These are phyloP conservation scores for Acrodontium crateriforme DNA, from an alignment of 2,329 filamentous ascomycete genomes.

Conservation along the genomic window DNA sequence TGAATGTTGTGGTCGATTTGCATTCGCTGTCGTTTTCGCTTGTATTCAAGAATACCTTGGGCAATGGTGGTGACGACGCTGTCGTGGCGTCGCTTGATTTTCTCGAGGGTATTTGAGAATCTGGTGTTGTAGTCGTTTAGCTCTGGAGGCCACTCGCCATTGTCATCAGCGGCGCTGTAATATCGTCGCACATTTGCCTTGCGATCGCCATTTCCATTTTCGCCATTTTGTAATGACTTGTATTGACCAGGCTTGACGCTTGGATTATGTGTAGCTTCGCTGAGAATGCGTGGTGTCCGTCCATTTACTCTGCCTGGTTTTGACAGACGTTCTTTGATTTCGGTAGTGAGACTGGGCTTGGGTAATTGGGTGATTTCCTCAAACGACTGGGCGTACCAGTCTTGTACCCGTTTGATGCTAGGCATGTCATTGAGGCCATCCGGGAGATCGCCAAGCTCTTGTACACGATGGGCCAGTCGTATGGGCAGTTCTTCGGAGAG, in stretches of 20 bases:
- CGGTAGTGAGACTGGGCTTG: slow-evolving; percentile 59
- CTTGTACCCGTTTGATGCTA: slow-evolving; percentile 83
- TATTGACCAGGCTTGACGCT: slow-evolving; percentile 79
- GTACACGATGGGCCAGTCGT: slow-evolving; percentile 85
- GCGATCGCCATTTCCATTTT: slow-evolving; percentile 35
- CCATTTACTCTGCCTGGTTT: slow-evolving; percentile 46
- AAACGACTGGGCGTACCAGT: slow-evolving; percentile 99
- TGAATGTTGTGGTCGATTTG: slow-evolving; percentile 98
- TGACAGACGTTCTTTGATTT: slow-evolving; percentile 68
- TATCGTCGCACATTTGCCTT: slow-evolving; percentile 51
- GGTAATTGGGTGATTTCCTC: slow-evolving; percentile 92
- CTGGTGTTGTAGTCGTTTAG: slow-evolving; percentile 85
- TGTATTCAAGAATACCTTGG: slow-evolving; percentile 95
- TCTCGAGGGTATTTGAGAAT: slow-evolving; percentile 77
- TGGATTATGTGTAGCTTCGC: slow-evolving; percentile 77
- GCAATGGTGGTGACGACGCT: slow-evolving; percentile 96
- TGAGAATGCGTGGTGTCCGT: slow-evolving; percentile 52
- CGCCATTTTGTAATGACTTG: slow-evolving; percentile 33
- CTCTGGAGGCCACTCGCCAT: slow-evolving; percentile 81
- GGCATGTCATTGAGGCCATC: slow-evolving; percentile 98
- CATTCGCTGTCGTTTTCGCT: slow-evolving; percentile 89
- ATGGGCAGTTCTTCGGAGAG: slow-evolving; percentile 96
- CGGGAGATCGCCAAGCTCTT: slow-evolving; percentile 81
- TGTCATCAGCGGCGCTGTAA: slow-evolving; percentile 75
- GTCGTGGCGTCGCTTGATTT: slow-evolving; percentile 92